phyloP scores from a whole-genome alignment of 2,329 filamentous ascomycete genomes.

The Alternaria ethzedia region DNA sequence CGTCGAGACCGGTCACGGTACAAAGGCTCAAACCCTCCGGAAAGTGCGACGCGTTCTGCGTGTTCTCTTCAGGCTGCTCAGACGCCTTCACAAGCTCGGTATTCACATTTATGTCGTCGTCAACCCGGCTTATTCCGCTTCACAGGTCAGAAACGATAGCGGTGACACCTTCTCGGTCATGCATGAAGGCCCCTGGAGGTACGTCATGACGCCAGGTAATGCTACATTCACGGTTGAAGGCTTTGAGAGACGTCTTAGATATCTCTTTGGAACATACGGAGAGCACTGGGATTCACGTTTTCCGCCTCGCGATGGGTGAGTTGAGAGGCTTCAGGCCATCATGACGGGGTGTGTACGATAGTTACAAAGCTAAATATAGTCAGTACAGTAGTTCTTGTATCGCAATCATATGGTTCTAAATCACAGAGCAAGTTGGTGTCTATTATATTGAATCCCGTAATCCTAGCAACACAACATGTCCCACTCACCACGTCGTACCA shows the following conservation, averaged over 20 bases:
- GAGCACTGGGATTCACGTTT: not conserved
- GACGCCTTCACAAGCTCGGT: not conserved
- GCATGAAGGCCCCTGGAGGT: not conserved
- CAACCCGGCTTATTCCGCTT: not conserved
- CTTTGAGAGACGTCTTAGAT: not conserved
- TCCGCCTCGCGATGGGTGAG: too few species aligned
- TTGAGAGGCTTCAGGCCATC: not conserved
- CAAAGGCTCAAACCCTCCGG: not conserved
- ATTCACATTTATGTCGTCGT: not conserved
- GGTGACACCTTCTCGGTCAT: not conserved
- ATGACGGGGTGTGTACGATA: not conserved
- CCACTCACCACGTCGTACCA: too few species aligned
- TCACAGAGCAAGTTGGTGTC: not conserved
- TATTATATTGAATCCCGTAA: not conserved
- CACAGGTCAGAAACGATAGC: not conserved
- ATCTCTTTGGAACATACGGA: not conserved
- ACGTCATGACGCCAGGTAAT: not conserved
- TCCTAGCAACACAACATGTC: too few species aligned
- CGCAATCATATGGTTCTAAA: accelerated
- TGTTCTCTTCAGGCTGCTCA: not conserved
- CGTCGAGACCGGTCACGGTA: not conserved
- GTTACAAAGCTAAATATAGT: not conserved
- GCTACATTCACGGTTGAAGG: not conserved
- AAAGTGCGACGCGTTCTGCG: not conserved
- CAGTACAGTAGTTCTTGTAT: too few species aligned